A percentile compares a stretch with the other conserved stretches of the same genome.
Conservation (phyloP, 345 rosid species). For the Citrus glauca region DNA sequence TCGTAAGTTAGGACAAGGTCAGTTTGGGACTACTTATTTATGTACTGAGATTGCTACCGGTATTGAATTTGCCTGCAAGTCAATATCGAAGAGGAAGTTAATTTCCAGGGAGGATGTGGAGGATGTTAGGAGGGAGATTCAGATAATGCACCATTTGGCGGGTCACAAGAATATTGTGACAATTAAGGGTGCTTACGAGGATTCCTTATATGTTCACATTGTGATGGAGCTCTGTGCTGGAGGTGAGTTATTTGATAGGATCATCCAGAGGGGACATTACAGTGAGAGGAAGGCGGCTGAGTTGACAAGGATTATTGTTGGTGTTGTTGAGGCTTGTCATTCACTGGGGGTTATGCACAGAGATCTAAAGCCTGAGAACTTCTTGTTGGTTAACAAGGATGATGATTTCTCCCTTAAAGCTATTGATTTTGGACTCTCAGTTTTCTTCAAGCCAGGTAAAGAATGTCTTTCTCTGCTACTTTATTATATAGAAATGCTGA, state of each 20-base stretch:
- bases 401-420: conserved; percentile 98
- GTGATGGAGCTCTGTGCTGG: conserved; percentile 98
- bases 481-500: not conserved
- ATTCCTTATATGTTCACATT: conserved; percentile 73
- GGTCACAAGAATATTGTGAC: conserved; percentile 93
- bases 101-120: conserved; percentile 93
- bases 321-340: conserved; percentile 96
- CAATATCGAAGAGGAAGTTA: conserved; percentile 91
- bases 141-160: conserved; percentile 99
- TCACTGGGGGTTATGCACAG: conserved; percentile 99
- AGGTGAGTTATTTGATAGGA: conserved; percentile 94
- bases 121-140: conserved; percentile 94
- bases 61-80: conserved; percentile 89
- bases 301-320: conserved; percentile 83
- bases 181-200: conserved; percentile 96
- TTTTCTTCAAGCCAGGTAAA: conserved; percentile 93
- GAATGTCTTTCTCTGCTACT: not conserved
- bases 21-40: conserved; percentile 90
- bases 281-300: conserved; percentile 96
- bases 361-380: conserved; percentile 97
- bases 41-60: conserved; percentile 67
- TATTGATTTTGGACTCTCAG: conserved; percentile 97
- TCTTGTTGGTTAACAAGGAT: conserved; percentile 93
- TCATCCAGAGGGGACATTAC: conserved; percentile 96
- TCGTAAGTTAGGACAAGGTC: conserved; percentile 92